Evolutionary conservation across 192 early-diverging fungal species (phyloP), one percentile per base, ranked within the genome.

Genomic region (Backusella mclennaniae): DNA sequence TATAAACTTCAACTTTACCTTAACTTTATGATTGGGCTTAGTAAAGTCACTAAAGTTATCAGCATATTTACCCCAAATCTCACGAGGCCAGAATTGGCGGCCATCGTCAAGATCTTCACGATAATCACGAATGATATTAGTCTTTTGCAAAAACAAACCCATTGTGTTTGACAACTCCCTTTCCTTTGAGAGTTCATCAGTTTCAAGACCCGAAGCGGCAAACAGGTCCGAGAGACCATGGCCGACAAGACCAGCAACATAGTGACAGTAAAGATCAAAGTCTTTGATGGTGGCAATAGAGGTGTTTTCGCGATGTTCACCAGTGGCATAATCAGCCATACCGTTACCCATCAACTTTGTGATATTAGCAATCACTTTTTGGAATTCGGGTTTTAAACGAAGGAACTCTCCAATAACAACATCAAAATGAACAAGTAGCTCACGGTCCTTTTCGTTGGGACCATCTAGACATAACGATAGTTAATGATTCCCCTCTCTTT

Each of bases 131-230:
- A 94, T 92, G 68, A 99, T 99, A 82, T 99, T 99, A 42, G 93
- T 92, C 88, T 99, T 99, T 90, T 99, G 98, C 77, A 99, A 86
- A 83, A 99, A 99, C 68, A 95, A 87, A 36, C 98, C 98, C 97
- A 99, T 99, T 44, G 92, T 91, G 84, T 98, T 97, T 75, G 97
- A 88, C 75, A 89, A 80, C 23, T 81, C 83, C 33, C 80, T 86
- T 12, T 84, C 77, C 33, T 87, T 80, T n/a, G 85, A 80, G 17
- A 92, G 73, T 6, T 77, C 36, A 52, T 81, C 78, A 75, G 86
- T 85, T 86, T 98, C 96, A 42, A 98, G 89, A 9, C 92, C 92
- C 31, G 93, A 94, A 15, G 89, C 94, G 26, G 88, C 86, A 89
- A 99, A 99, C 59, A 99, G 89, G 63, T 92, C 87, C 42, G 94